A percentile compares a stretch with the other conserved stretches of the same genome.
These are phyloP conservation scores for Pharnaceum exiguum DNA, from an alignment of 148 eudicot genomes.

Conservation along the genomic window DNA sequence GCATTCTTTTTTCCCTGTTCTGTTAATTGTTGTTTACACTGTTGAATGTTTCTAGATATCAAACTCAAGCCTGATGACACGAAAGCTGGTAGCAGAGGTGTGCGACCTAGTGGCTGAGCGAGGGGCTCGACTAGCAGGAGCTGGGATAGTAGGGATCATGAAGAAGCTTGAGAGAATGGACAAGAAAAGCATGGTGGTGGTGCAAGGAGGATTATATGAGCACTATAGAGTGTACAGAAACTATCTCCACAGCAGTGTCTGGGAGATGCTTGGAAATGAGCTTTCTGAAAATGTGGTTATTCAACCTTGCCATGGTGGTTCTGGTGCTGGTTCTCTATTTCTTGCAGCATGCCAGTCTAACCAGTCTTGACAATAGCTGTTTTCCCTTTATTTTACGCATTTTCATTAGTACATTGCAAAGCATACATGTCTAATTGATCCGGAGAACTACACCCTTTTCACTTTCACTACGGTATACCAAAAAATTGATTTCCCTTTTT, in stretches of 20 bases:
- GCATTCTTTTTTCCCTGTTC: too few relatives aligned
- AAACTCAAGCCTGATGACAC: not conserved
- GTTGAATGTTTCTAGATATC: too few relatives aligned
- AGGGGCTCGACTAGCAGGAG: slow-evolving; percentile 49
- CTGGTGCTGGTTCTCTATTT: slow-evolving; percentile 52
- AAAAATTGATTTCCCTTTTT: too few relatives aligned
- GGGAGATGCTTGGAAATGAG: slow-evolving; percentile 57
- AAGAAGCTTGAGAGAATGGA: slow-evolving; percentile 37
- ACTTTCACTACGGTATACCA: too few relatives aligned
- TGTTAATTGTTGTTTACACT: too few relatives aligned
- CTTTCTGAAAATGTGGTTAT: slow-evolving; percentile 37
- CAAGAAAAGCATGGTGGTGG: slow-evolving; percentile 20
- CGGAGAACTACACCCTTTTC: too few relatives aligned
- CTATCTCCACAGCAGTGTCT: slow-evolving; percentile 49
- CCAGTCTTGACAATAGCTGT: too few relatives aligned
- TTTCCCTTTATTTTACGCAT: too few relatives aligned
- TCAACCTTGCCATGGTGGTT: slow-evolving; percentile 45
- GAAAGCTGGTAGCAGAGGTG: slow-evolving; percentile 29
- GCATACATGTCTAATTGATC: too few relatives aligned
- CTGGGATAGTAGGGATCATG: slow-evolving; percentile 46
- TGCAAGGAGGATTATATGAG: slow-evolving; percentile 10
- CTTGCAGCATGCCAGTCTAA: too few relatives aligned
- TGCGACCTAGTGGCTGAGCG: slow-evolving; percentile 53
- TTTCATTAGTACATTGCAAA: too few relatives aligned
- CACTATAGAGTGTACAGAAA: slow-evolving; percentile 34